These are phyloP conservation scores for Verticillium tricorpus DNA, from an alignment of 2,329 filamentous ascomycete genomes.

Conservation along the genomic window DNA sequence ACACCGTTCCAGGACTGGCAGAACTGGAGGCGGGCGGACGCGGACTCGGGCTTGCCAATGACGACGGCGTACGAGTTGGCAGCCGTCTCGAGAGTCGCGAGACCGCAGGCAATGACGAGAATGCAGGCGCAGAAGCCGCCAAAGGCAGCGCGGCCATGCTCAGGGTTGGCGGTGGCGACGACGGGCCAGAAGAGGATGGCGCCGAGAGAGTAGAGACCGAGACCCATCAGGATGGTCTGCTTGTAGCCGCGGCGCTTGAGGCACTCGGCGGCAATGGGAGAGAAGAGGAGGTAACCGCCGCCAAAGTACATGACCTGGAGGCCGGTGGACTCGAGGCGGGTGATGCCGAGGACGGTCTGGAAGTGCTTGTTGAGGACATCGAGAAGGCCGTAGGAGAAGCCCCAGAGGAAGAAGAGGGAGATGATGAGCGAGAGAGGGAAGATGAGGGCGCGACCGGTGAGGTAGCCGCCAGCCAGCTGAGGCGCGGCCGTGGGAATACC, in stretches of 20 bases:
- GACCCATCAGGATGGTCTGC: constrained; percentile 44
- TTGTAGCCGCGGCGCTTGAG: constrained; percentile 38
- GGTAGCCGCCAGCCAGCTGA: constrained; percentile 31
- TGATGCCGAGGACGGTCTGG: constrained; percentile 40
- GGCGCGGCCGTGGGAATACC: constrained; percentile 31
- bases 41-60: constrained; percentile 49
- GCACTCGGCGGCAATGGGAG: constrained; percentile 33
- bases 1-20: constrained; percentile 51
- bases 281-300: constrained; percentile 34
- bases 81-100: constrained; percentile 71
- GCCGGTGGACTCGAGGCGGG: constrained; percentile 32
- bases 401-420: constrained; percentile 22
- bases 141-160: constrained; percentile 44
- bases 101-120: constrained; percentile 70
- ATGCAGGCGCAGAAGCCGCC: constrained; percentile 68
- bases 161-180: constrained; percentile 45
- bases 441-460: constrained; percentile 33
- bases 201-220: constrained; percentile 62
- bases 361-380: constrained; percentile 42
- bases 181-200: constrained; percentile 50
- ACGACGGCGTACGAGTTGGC: constrained; percentile 62
- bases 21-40: constrained; percentile 48
- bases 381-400: constrained; percentile 14
- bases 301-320: constrained; percentile 37
- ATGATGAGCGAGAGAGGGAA: constrained; percentile 43